Evolutionary conservation across 2,329 filamentous ascomycete species (phyloP).

Genomic region (Tolypocladium inflatum): DNA sequence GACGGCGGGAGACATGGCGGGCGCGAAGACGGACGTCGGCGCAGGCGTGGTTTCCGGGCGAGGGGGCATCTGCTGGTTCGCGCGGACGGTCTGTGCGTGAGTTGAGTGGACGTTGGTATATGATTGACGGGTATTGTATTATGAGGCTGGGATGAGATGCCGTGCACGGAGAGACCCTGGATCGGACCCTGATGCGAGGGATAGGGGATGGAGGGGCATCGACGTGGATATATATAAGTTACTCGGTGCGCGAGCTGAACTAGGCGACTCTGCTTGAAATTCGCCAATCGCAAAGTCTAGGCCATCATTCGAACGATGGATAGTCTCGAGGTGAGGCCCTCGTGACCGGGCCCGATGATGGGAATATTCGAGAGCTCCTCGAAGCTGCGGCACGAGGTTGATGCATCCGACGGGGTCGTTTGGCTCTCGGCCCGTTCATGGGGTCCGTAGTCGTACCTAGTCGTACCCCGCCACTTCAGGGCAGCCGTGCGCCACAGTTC

Average conservation of each 20-base stretch:
- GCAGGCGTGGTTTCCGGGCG: conserved; percentile 12
- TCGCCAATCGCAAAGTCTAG: neutral
- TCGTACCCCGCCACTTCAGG: no score
- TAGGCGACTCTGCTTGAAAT: no score
- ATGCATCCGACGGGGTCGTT: neutral
- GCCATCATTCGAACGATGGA: neutral
- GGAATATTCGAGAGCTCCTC: neutral
- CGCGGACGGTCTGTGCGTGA: no score
- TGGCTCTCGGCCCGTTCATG: no score
- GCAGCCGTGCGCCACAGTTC: neutral
- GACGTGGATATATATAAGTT: neutral
- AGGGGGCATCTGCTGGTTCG: neutral
- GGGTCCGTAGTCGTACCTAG: no score
- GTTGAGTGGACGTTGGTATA: no score
- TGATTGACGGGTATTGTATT: no score
- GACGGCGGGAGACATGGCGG: conserved; percentile 17
- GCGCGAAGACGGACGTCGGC: conserved; percentile 11
- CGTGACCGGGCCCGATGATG: neutral
- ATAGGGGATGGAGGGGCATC: neutral
- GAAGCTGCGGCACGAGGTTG: neutral
- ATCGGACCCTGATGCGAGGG: neutral
- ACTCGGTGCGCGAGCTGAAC: no score
- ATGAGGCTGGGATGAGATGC: neutral
- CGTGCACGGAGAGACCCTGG: neutral
- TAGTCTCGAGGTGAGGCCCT: neutral